These are phyloP conservation scores for Dactylonectria estremocensis DNA, from an alignment of 2,329 filamentous ascomycete genomes.

Conservation along the genomic window DNA sequence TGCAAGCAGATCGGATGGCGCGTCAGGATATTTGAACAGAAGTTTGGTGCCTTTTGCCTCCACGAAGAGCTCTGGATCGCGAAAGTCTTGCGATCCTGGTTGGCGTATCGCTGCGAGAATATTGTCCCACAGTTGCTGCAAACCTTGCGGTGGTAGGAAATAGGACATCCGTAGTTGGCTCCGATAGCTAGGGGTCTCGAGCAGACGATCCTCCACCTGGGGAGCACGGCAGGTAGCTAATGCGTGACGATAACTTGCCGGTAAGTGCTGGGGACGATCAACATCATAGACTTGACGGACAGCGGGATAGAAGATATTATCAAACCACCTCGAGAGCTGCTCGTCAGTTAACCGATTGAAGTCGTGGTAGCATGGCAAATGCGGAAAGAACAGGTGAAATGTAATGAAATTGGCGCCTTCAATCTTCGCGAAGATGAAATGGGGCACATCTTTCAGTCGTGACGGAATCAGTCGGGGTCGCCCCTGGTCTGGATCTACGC, in stretches of 20 bases:
- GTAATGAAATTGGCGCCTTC: conserved; percentile 27
- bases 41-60: conserved; percentile 1
- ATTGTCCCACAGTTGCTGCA: conserved; percentile 21
- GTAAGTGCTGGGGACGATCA: conserved; percentile 23
- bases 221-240: conserved; percentile 27
- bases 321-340: conserved; percentile 18
- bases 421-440: conserved; percentile 15
- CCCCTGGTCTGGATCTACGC: conserved; percentile 16
- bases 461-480: conserved; percentile 15
- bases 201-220: conserved; percentile 1
- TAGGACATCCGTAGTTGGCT: conserved; percentile 25
- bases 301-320: conserved; percentile 32
- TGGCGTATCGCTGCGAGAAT: conserved; percentile 16
- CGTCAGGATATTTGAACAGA: neutral
- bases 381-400: conserved; percentile 23
- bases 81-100: conserved; percentile 16
- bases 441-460: conserved; percentile 23
- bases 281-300: conserved; percentile 25
- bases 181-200: conserved; percentile 23
- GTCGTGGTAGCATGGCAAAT: conserved; percentile 18
- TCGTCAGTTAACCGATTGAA: conserved; percentile 23
- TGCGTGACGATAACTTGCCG: conserved; percentile 31
- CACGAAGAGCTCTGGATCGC: conserved; percentile 15
- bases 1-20: no score
- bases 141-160: conserved; percentile 22